Evolutionary conservation across 306 rosid species (phyloP), one percentile per base, ranked within the genome.

Genomic region (Vicia faba): DNA sequence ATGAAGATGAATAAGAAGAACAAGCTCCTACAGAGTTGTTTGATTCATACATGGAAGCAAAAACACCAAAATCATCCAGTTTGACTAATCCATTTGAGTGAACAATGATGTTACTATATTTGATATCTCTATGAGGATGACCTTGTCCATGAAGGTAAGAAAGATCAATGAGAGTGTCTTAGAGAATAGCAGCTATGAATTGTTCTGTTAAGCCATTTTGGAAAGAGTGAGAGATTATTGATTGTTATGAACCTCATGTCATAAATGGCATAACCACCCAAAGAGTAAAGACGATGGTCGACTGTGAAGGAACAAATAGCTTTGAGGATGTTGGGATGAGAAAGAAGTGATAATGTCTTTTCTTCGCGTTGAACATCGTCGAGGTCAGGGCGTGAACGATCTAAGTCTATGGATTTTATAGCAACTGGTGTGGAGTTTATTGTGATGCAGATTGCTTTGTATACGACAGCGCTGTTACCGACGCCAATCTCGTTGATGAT

Each of bases 181-280:
- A 73, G 11, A 91, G 89, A 18, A 91, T 50, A 2, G 78, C 44
- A 3, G 85, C 86, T 2, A 88, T 91, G 75, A 70, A 77, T 4
- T 83, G 81, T 50, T 91, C 92, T 0, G 82, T 12, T 8, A 84
- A 41, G 5, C 95, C 92, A 2, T 57, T 16, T 0, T 82, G 81
- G 66, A 82, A 84, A 4, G 90, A 66, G 4, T 82, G 84, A 2
- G 88, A 26, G 11, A 86, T 81, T 20, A 91, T 75, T 46, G 91
- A 88, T 13, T 82, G 85, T 2, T 83, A 12, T 3, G 91, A 91
- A 0, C 96, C 92, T 1, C 73, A 84, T 1, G 85, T 81, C 95
- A 83, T 82, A 79, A 82, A 86, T 0, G 89, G 91, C 89, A 86
- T 91, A 5, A 91, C 92, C 8, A 88, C 89, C 97, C 96, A 2